Conservation (phyloP, 1,284 basidiomycete genomes). For the Phylloporus gajari region DNA sequence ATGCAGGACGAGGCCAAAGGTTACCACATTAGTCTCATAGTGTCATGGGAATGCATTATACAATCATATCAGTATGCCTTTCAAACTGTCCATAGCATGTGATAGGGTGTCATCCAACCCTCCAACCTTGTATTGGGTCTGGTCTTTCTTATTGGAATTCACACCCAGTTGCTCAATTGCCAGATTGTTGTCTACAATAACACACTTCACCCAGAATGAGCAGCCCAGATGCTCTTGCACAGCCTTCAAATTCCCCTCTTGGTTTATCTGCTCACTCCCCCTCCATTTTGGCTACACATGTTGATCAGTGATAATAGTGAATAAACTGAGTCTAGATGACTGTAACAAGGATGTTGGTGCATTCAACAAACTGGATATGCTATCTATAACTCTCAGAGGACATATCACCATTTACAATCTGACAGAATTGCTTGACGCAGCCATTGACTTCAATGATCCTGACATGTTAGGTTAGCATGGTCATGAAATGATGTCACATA, state of each 20-base stretch:
- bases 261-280: background rate
- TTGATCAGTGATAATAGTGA: background rate
- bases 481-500: background rate
- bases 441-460: constrained; percentile 65
- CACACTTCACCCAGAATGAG: too few species aligned
- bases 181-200: too few species aligned
- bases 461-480: constrained; percentile 48
- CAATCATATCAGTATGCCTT: too few species aligned
- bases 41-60: too few species aligned
- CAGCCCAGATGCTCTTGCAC: background rate
- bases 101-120: too few species aligned
- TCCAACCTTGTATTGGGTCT: too few species aligned
- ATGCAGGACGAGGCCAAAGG: too few species aligned
- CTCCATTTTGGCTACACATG: background rate
- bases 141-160: too few species aligned
- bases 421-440: constrained; percentile 23
- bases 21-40: too few species aligned
- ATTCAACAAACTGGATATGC: background rate
- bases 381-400: background rate
- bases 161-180: too few species aligned
- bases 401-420: background rate
- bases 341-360: constrained; percentile 10
- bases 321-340: constrained; percentile 10
- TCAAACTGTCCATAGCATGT: too few species aligned
- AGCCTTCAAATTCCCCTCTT: background rate